Base-by-base conservation (phyloP, 1,284 basidiomycete genomes). In the Tilletia indica region DNA sequence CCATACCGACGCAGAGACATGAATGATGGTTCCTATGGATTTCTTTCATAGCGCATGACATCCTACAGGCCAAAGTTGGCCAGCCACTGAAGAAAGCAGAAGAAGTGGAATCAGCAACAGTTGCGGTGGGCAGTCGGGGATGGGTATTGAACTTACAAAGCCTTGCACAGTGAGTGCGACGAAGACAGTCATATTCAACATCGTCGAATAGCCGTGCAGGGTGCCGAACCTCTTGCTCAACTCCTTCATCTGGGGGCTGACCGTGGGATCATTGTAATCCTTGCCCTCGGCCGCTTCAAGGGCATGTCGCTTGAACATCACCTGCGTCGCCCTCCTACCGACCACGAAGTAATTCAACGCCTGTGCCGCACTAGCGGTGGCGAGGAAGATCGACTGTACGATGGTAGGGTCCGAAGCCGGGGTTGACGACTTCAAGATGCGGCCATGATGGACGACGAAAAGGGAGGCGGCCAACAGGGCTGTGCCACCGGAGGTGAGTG, bases 231-330 rank as follows among this genome's bases (percentile, higher is more conserved):
- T 19, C 66, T 67, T 47, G 25, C n/a, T 47, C 14, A 67, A 42
- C 4, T 67, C 42, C 45, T 67, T 67, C 66, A 67, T 67, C 42
- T 67, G 45, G 8, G 42, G 16, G 66, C 66, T 67, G n/a, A 42
- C 66, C 2, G 66, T 67, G 38, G 47, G 45, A 45, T 67, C 47
- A 8, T 4, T 34, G 66, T 67, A 67, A 45, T 49, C 47, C 31
- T 67, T 67, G 16, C 66, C 66, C 42, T 67, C 66, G 19, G 66
- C 47, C n/a, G 45, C 45, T 21, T 67, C 66, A 9, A 67, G 42
- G 1, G 45, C 45, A 42, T 67, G 66, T 8, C 66, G 39, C 45
- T 49, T 47, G 66, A 42, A 67, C 66, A 67, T 67, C 38, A 48
- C 42, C 45, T 48, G 45, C 2, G 66, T 67, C 19, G 66, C 47